Conservation (phyloP, 306 rosid species). For the Medicago arabica region DNA sequence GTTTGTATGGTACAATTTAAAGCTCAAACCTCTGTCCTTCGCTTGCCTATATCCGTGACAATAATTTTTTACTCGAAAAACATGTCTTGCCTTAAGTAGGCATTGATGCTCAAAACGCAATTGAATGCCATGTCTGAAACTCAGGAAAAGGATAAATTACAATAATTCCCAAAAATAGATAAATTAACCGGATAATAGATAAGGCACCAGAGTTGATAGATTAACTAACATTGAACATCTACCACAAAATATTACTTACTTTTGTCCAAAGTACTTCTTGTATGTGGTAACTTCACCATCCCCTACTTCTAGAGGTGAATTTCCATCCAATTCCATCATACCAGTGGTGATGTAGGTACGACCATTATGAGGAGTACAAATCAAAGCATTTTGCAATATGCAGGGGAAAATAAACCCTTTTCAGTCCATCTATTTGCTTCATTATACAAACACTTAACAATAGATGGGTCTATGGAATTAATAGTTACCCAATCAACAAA, state of each 20-base stretch:
- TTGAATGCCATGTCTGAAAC: conserved; percentile 63
- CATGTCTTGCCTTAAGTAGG: conserved; percentile 57
- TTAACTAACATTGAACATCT: conserved; percentile 5
- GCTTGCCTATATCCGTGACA: conserved; percentile 47
- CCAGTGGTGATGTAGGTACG: conserved; percentile 59
- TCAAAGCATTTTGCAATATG: conserved; percentile 60
- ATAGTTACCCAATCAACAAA: too few relatives aligned
- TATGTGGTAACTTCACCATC: conserved; percentile 56
- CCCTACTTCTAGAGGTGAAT: conserved; percentile 52
- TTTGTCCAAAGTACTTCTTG: conserved; percentile 55
- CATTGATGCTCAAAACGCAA: conserved; percentile 55
- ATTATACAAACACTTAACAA: conserved; percentile 26
- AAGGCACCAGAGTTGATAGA: conserved; percentile 2
- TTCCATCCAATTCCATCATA: conserved; percentile 56
- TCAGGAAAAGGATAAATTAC: conserved; percentile 14
- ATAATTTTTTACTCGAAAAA: conserved; percentile 62
- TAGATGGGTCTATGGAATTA: too few relatives aligned
- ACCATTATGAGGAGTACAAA: conserved; percentile 74
- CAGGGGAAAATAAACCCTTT: conserved; percentile 59
- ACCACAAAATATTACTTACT: conserved; percentile 52
- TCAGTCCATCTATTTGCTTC: conserved; percentile 42
- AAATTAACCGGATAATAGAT: neutral
- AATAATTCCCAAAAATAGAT: neutral
- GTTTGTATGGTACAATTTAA: neutral
- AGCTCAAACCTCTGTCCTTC: conserved; percentile 60